Base-by-base conservation (phyloP, 306 rosid species). In the Glycine tomentella region DNA sequence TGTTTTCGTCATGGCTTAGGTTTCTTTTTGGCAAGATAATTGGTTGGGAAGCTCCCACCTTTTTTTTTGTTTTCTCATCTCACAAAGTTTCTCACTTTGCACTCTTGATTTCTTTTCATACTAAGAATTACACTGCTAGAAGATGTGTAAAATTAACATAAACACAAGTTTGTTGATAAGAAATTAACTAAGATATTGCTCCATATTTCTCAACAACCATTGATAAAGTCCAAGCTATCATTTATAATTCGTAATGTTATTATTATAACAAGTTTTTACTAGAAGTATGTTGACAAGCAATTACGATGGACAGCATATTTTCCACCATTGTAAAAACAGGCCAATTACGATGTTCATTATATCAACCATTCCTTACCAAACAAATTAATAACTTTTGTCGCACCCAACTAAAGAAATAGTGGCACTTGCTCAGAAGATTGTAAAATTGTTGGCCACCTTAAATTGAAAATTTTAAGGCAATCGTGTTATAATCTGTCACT, bases 381-480 rank as follows among this genome's bases (percentile, higher is more conserved):
- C 52, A 73, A 36, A 15, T 36, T 38, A 52, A 72, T 15, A 52
- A n/a, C 16, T 51, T 72, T 72, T 33, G 76, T 33, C n/a, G 31
- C 31, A 72, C 16, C 65, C 36, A 36, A 70, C 5, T 45, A 45
- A 8, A 38, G 50, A 53, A 72, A 72, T 42, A 42, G 40, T 40
- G n/a, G 1, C 55, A 17, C 49, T 40, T 72, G 33, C 53, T 9
- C 0, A 1, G 55, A 44, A 58, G 57, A 20, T 42, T 15, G 63
- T 52, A 15, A 59, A 58, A 44, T 17, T 58, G 69, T 20, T 74
- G 56, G 20, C 44, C 51, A 53, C 25, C 45, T 17, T 74, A 56
- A 20, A 58, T 44, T 58, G 57, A 38, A 74, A 20, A 20, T 42
- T 57, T 42, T 3, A 75, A 4, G 57, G 4, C 38, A 75, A 75